Evolutionary conservation across 495 filamentous ascomycete genomes (phyloP).

Genomic region (Aspergillus campestris): DNA sequence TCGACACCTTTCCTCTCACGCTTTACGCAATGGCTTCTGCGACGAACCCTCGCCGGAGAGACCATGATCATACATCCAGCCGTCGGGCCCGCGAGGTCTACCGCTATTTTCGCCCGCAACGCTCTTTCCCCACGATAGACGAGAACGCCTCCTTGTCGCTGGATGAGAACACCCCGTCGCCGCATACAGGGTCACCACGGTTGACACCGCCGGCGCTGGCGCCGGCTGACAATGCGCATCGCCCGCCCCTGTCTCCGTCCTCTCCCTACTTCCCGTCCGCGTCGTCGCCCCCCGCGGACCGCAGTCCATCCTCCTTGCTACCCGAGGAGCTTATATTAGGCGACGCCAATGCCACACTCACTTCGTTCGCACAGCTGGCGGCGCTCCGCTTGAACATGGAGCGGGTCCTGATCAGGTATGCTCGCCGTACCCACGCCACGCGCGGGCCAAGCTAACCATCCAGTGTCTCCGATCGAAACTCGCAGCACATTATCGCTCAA

Average conservation of each 20-base stretch:
- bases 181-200: not conserved
- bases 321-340: constrained; percentile 19
- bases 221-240: not conserved
- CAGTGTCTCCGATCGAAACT: constrained; percentile 49
- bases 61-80: constrained; percentile 20
- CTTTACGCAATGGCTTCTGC: not conserved
- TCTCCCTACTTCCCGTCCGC: constrained; percentile 7
- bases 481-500: constrained; percentile 51
- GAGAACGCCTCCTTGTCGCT: constrained; percentile 2
- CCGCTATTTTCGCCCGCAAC: constrained; percentile 37
- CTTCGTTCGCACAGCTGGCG: constrained; percentile 41
- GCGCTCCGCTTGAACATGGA: constrained; percentile 40
- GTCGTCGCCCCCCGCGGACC: constrained; percentile 4
- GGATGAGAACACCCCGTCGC: not conserved
- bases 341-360: constrained; percentile 48
- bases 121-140: constrained; percentile 1
- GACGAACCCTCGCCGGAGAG: constrained; percentile 10
- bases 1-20: not conserved
- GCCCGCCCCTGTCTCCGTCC: not conserved
- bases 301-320: constrained; percentile 1
- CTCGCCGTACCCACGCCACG: not conserved
- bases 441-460: not conserved
- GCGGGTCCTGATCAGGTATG: constrained; percentile 35
- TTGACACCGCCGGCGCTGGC: no score
- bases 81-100: constrained; percentile 38